Base-by-base conservation (phyloP, 805 yeast species). In the Candida vaughaniae region DNA sequence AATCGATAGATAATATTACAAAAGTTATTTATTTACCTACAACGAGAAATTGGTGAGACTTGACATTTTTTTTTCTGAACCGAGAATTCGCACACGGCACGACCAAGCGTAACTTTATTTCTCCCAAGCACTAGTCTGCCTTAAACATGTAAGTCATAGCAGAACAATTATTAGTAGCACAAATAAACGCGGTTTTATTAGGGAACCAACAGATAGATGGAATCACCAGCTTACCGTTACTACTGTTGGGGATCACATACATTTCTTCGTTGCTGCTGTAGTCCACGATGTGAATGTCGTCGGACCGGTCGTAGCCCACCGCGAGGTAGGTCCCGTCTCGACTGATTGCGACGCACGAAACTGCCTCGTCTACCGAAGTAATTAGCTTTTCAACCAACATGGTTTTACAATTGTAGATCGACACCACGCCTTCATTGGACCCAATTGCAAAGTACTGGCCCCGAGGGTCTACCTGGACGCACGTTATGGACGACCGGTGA, bases 371-470 rank as follows among this genome's bases (percentile, higher is more conserved):
- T 4, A 67, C 53, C 22, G 60, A 46, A 25, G 71, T 53, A 9
- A 73, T 48, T 0, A 71, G 68, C 23, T 54, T 51, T n/a, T 50
- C 39, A 31, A 60, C 36, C 12, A 66, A 55, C 56, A 76, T 55
- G 18, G 64, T 62, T 1, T 52, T 41, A 6, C 71, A 51, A 26
- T 64, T 60, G 81, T 82, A 78, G 8, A 76, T 26, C 14, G 78
- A 66, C 5, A 76, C 67, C 14, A 73, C 64, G 17, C 84, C 84
- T 42, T 78, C 85, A 38, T 69, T 71, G 14, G 81, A 64, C 0
- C 85, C 87, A 2, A 70, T 71, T 2, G 73, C 69, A 8, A 82
- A 39, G 45, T 55, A 72, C 16, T 58, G 47, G 0, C 82, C 87
- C 33, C 65, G 50, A 3, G 82, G 80, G 47, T 78, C 84, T 35